phyloP scores from a whole-genome alignment of 805 yeast genomes.

The Zygosaccharomyces bailii region DNA sequence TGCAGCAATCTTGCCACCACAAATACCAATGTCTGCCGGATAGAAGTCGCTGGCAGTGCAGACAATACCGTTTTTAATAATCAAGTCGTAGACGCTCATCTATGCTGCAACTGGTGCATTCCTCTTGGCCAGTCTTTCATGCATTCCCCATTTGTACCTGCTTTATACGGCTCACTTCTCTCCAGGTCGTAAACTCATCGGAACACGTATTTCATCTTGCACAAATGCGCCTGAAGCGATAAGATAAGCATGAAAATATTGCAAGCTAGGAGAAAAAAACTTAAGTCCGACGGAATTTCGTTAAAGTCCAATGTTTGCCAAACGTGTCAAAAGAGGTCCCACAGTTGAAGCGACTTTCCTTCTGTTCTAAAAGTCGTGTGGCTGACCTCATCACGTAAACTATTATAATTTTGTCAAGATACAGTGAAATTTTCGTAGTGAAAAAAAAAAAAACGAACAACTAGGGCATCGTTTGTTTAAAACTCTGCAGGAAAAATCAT shows the following conservation, averaged over 20 bases:
- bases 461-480: too few species aligned
- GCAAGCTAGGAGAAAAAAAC: not conserved
- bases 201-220: conserved; percentile 1
- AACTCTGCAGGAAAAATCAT: not conserved
- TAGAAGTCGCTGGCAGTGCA: conserved; percentile 19
- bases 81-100: conserved; percentile 19
- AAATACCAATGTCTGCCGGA: conserved; percentile 41
- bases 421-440: not conserved
- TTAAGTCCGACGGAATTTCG: not conserved
- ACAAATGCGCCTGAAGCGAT: not conserved
- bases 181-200: not conserved
- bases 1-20: conserved; percentile 38
- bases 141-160: not conserved
- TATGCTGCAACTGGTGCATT: not conserved
- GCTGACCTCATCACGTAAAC: conserved; percentile 6
- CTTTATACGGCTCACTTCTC: not conserved
- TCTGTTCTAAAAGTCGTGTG: not conserved
- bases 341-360: not conserved
- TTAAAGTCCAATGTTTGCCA: not conserved
- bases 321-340: too few species aligned
- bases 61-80: conserved; percentile 14
- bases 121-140: too few species aligned
- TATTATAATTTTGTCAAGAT: not conserved
- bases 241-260: conserved; percentile 2
- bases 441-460: not conserved